These are phyloP conservation scores for Verticillium nonalfalfae DNA, from an alignment of 2,329 filamentous ascomycete genomes.

Conservation along the genomic window DNA sequence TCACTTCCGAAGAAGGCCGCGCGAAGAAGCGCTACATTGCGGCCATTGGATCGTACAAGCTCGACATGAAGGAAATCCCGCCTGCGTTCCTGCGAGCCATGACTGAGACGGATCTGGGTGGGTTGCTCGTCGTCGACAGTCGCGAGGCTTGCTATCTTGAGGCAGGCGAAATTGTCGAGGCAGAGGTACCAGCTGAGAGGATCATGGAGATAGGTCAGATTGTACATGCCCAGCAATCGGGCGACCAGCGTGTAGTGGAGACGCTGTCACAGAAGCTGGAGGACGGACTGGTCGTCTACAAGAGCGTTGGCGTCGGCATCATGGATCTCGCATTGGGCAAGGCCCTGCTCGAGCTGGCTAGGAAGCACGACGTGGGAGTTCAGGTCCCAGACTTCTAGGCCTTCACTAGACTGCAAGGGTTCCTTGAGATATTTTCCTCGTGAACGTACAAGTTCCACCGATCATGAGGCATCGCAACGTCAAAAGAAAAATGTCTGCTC, in stretches of 20 bases:
- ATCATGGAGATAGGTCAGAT: constrained; percentile 74
- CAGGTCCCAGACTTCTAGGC: constrained; percentile 44
- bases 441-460: no score
- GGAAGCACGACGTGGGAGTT: constrained; percentile 46
- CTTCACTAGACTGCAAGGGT: no score
- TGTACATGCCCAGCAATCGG: constrained; percentile 23
- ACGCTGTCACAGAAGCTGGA: constrained; percentile 49
- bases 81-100: constrained; percentile 66
- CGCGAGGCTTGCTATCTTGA: constrained; percentile 75
- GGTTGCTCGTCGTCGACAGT: constrained; percentile 67
- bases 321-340: constrained; percentile 61
- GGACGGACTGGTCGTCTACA: constrained; percentile 61
- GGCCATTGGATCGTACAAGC: constrained; percentile 63
- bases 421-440: not conserved
- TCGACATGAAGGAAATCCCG: constrained; percentile 77
- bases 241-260: constrained; percentile 40
- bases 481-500: no score
- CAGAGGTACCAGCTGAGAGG: constrained; percentile 64
- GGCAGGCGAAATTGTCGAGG: constrained; percentile 80
- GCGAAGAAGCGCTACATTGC: constrained; percentile 67
- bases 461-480: no score
- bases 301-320: constrained; percentile 59
- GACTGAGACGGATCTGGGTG: constrained; percentile 15
- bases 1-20: constrained; percentile 66
- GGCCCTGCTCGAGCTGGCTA: constrained; percentile 50